Conservation (phyloP, 352 stramenopile species). For the Pythium dissimile region DNA sequence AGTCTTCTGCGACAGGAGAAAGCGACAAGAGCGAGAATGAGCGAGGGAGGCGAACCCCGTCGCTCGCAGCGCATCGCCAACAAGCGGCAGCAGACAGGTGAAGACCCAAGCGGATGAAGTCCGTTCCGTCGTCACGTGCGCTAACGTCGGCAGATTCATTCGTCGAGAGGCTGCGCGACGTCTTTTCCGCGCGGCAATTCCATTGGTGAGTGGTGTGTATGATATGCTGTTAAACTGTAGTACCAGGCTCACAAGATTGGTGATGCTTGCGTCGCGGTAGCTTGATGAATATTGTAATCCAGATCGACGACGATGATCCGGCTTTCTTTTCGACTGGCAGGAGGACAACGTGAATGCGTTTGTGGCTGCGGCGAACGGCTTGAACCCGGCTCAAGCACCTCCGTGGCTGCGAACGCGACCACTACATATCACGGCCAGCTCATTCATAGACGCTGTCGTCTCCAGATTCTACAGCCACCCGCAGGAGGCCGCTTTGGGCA, state of each 20-base stretch:
- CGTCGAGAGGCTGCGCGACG: conserved; percentile 12
- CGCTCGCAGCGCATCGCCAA: no score
- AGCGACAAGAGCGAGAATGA: no score
- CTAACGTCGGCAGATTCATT: conserved; percentile 19
- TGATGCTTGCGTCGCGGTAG: conserved; percentile 7
- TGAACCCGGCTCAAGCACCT: conserved; percentile 14
- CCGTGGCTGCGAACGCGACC: conserved; percentile 22
- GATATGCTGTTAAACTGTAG: conserved; percentile 3
- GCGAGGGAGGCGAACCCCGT: no score
- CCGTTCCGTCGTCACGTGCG: conserved; percentile 10
- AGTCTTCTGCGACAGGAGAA: no score
- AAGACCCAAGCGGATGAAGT: conserved; percentile 10
- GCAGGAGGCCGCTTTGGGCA: conserved; percentile 16
- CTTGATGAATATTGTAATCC: conserved; percentile 11
- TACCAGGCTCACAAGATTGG: conserved; percentile 5
- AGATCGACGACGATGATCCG: conserved; percentile 13
- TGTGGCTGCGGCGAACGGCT: conserved; percentile 13
- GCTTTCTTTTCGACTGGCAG: conserved; percentile 11
- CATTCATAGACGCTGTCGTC: conserved; percentile 24
- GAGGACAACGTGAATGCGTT: conserved; percentile 8
- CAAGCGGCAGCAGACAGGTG: background rate
- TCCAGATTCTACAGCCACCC: conserved; percentile 10
- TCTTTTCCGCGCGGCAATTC: conserved; percentile 14
- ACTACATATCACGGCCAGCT: conserved; percentile 21
- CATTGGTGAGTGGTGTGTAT: conserved; percentile 8